Evolutionary conservation across 2,329 filamentous ascomycete species (phyloP).

Genomic region (Sporothrix luriei): DNA sequence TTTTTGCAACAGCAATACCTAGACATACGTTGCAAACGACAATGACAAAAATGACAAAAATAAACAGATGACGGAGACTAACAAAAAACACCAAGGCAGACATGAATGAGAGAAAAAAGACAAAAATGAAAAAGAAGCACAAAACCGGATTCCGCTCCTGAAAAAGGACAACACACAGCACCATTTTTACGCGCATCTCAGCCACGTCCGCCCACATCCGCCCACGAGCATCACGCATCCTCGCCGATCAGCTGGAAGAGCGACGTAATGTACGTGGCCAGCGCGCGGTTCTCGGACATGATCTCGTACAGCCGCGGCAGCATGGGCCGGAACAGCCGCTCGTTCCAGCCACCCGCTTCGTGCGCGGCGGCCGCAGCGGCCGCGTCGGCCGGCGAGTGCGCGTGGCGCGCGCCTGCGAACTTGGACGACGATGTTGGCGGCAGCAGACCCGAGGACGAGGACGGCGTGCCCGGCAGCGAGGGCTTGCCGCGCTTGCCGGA

Average conservation of each 20-base stretch:
- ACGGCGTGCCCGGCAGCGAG: slow-evolving; percentile 19
- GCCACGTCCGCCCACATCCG: not conserved
- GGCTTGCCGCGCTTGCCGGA: not conserved
- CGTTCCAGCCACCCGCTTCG: slow-evolving; percentile 62
- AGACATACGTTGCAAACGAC: slow-evolving; percentile 11
- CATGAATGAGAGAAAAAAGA: not conserved
- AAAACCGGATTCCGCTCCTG: not conserved
- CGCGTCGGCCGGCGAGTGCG: not conserved
- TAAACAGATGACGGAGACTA: not conserved
- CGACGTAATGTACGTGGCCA: slow-evolving; percentile 48
- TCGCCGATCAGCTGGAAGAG: slow-evolving; percentile 43
- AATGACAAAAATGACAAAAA: not conserved
- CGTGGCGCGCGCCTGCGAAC: not conserved
- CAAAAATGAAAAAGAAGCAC: slow-evolving; percentile 2
- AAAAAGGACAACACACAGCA: not conserved
- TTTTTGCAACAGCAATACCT: slow-evolving; percentile 3
- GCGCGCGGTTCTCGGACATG: slow-evolving; percentile 66
- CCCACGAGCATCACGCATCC: slow-evolving; percentile 30
- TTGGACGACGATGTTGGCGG: not conserved
- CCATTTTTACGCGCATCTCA: not conserved
- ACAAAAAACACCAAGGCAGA: slow-evolving; percentile 10
- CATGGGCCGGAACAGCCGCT: slow-evolving; percentile 67
- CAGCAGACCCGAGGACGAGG: not conserved
- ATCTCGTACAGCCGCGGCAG: slow-evolving; percentile 68
- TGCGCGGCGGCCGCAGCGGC: slow-evolving; percentile 24